Percentiles rank a stretch among this genome's conserved stretches.
These are phyloP conservation scores for Chalciporus sphaerocephalus DNA, from an alignment of 768 basidiomycete species.

Conservation along the genomic window DNA sequence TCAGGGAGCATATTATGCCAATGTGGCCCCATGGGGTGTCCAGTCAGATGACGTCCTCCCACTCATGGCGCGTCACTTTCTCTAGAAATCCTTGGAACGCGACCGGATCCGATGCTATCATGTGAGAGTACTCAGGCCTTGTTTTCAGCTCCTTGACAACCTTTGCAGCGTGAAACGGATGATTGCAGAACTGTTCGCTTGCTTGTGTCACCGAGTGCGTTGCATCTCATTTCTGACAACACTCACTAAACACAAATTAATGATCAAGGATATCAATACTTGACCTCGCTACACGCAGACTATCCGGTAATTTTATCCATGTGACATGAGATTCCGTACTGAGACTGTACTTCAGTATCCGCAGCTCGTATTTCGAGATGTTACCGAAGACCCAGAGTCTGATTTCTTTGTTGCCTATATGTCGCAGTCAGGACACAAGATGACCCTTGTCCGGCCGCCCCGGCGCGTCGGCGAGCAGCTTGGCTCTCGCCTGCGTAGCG, in stretches of 20 bases:
- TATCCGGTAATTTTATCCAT: constrained; percentile 40
- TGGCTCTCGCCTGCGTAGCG: constrained; percentile 35
- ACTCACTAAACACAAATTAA: constrained; percentile 6
- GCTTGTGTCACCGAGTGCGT: constrained; percentile 57
- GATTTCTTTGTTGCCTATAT: constrained; percentile 65
- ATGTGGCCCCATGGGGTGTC: constrained; percentile 66
- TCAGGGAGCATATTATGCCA: constrained; percentile 51
- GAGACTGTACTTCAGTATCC: constrained; percentile 41
- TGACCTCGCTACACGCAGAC: constrained; percentile 56
- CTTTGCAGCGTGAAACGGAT: constrained; percentile 52
- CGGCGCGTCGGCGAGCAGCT: constrained; percentile 36
- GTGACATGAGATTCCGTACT: constrained; percentile 6
- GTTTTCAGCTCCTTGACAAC: constrained; percentile 2
- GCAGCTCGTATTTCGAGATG: constrained; percentile 63
- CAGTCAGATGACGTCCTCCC: constrained; percentile 36
- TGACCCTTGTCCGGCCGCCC: constrained; percentile 44
- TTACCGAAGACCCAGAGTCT: constrained; percentile 42
- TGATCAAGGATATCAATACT: constrained; percentile 66
- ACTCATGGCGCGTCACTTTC: constrained; percentile 60
- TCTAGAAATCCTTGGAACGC: constrained; percentile 65
- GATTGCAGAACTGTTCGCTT: constrained; percentile 54
- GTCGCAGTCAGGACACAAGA: constrained; percentile 54
- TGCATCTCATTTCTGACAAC: constrained; percentile 4
- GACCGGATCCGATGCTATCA: constrained; percentile 47
- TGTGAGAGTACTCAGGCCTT: constrained; percentile 37